These are phyloP conservation scores for Urochloa ruziziensis DNA, from an alignment of 176 grass and related monocot genomes.

Conservation along the genomic window DNA sequence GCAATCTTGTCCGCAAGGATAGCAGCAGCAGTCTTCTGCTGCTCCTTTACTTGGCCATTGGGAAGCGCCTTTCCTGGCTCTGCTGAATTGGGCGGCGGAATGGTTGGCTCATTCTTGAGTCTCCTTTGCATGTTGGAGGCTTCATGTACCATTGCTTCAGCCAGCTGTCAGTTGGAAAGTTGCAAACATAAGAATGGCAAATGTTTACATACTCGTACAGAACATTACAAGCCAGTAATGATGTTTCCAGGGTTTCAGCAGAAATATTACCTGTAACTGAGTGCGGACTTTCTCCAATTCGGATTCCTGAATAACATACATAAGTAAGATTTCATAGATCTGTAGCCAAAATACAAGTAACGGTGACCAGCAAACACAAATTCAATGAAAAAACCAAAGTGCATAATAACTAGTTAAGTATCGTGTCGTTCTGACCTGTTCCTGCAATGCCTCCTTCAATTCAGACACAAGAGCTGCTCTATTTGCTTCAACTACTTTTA, in stretches of 20 bases:
- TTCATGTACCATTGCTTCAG: conserved; percentile 70
- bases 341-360: conserved; percentile 13
- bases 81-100: conserved; percentile 33
- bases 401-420: neutral
- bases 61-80: conserved; percentile 40
- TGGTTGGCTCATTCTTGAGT: conserved; percentile 74
- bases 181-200: conserved; percentile 17
- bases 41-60: conserved; percentile 51
- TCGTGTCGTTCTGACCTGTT: conserved; percentile 63
- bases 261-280: conserved; percentile 63
- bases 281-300: conserved; percentile 81
- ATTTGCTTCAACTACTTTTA: conserved; percentile 79
- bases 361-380: conserved; percentile 15
- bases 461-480: conserved; percentile 68
- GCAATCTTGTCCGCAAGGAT: conserved; percentile 82
- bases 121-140: conserved; percentile 70
- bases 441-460: conserved; percentile 78
- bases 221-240: conserved; percentile 13
- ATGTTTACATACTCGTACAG: conserved; percentile 16
- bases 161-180: conserved; percentile 45
- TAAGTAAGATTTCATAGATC: conserved; percentile 28
- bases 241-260: neutral
- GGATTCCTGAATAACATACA: conserved; percentile 74
- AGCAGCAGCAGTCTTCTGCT: conserved; percentile 66
- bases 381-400: neutral